Percentiles rank a stretch among this genome's conserved stretches.
Evolutionary conservation across 73 alveolate species (phyloP).

Genomic region (Stentor coeruleus): DNA sequence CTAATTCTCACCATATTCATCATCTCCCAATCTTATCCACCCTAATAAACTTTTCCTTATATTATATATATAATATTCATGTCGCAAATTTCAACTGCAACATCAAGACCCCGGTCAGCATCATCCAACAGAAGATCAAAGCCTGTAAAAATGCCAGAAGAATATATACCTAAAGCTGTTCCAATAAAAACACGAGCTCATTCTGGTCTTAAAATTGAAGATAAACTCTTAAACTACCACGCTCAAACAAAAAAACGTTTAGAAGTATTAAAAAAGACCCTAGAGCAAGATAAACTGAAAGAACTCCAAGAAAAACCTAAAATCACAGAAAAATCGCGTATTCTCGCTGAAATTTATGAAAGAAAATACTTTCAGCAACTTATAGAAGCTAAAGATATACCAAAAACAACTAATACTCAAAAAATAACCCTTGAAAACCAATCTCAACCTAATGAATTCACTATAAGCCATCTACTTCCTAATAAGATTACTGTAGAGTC

Average conservation of each 20-base stretch:
- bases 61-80: no score
- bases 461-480: background rate
- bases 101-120: no score
- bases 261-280: background rate
- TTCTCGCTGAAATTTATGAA: background rate
- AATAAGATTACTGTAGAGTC: background rate
- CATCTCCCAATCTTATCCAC: no score
- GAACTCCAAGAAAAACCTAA: conserved; percentile 21
- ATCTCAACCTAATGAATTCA: no score
- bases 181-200: background rate
- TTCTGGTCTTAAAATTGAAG: background rate
- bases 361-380: background rate
- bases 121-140: no score
- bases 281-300: background rate
- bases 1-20: no score
- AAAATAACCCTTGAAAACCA: background rate
- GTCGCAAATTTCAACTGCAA: no score
- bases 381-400: background rate
- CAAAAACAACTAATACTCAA: background rate
- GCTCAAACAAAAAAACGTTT: background rate
- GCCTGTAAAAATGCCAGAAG: no score
- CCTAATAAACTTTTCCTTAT: no score
- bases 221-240: background rate
- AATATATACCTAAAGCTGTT: background rate
- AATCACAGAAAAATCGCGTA: background rate